These are phyloP conservation scores for Colletotrichum siamense DNA, from an alignment of 2,329 filamentous ascomycete species.

Conservation along the genomic window DNA sequence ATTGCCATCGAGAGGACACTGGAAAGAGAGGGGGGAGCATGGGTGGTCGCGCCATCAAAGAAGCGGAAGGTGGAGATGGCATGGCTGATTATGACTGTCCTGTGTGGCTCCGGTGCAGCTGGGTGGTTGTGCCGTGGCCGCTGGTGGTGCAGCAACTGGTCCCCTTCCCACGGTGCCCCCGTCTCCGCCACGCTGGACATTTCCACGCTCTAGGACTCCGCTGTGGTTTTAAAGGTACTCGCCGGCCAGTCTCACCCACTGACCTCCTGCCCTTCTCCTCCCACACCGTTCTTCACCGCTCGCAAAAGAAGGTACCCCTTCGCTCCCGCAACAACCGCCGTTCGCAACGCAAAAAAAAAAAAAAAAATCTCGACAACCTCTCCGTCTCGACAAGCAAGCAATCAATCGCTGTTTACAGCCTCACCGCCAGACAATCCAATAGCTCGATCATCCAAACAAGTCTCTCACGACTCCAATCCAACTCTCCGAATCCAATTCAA, in stretches of 20 bases:
- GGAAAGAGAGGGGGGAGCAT: not conserved
- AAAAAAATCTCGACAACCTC: not conserved
- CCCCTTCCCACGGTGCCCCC: not conserved
- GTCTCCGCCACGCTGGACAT: conserved; percentile 15
- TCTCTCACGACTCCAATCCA: not conserved
- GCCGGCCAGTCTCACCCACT: not conserved
- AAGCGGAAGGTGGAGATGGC: not conserved
- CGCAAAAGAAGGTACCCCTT: not conserved
- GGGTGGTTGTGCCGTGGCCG: not conserved
- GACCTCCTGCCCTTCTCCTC: not conserved
- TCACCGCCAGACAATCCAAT: not conserved
- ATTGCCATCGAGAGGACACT: not conserved
- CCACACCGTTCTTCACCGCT: conserved; percentile 19
- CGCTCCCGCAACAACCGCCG: not conserved
- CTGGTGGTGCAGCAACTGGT: not conserved
- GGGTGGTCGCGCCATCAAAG: not conserved
- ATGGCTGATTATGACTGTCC: conserved; percentile 9
- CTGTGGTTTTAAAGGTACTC: conserved; percentile 10
- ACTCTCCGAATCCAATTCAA: not conserved
- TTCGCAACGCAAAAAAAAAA: not conserved
- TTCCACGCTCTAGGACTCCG: conserved; percentile 1
- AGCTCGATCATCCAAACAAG: not conserved
- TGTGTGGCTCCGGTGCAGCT: not conserved
- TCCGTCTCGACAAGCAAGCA: not conserved
- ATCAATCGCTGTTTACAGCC: not conserved